Evolutionary conservation across 164 flowering plant genomes (phyloP), one percentile per base, ranked within the genome.

Genomic region (Nymphaea thermarum): DNA sequence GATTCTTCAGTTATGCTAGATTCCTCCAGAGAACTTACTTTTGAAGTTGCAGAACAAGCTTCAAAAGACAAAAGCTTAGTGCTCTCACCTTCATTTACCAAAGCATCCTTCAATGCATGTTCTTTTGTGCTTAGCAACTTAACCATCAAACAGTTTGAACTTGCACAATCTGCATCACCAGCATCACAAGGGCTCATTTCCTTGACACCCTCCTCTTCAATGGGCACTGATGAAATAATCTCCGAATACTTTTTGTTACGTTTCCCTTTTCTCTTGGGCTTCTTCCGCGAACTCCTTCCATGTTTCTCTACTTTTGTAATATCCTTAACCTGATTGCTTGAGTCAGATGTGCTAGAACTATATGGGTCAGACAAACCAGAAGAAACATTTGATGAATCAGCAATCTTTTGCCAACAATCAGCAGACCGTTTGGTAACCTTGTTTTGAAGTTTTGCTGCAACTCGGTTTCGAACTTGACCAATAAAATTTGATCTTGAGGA

Each of bases 211-310:
- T 74, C 80, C 41, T 77, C 79, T 42, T 69, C 67, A 2, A 66
- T 71, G 10, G 64, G 63, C 42, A 51, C 75, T 17, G 68, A 65
- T 43, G 65, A 78, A 71, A 43, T 44, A 45, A 65, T 64, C 42
- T 47, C 36, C 60, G 70, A 70, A 60, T 60, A 59, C 64, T 73
- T 82, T 71, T 76, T 83, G 17, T 69, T 67, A 44, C 70, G 73
- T 68, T 77, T 79, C 43, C 77, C 76, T 63, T 82, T 82, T 80
- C 77, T 86, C 71, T 73, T 82, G 18, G 71, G 67, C 70, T 80
- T 84, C 72, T 75, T 83, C 65, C 69, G 78, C 10, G 77, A 71
- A 65, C 60, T 77, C 67, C 47, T 78, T 6, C 25, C 67, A 62
- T 67, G 43, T 65, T 73, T 79, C 42, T 74, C 72, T 17, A 60